Conservation (phyloP, 2,329 filamentous ascomycete genomes). For the Penicillium sp. region DNA sequence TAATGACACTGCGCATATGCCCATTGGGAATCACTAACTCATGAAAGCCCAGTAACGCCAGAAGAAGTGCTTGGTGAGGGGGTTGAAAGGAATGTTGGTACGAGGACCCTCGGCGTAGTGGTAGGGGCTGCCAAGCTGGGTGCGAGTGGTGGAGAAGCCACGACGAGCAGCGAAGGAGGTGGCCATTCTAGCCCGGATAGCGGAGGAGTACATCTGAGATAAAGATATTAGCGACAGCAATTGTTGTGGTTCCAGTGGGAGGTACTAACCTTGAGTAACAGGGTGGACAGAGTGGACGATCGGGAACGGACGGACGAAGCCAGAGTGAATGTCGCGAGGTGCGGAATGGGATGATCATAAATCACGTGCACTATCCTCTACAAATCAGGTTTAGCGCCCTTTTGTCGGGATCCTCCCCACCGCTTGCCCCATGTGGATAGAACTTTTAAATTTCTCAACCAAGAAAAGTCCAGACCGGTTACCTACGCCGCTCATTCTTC, state of each 20-base stretch:
- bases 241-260: constrained; percentile 6
- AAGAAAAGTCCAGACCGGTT: constrained; percentile 21
- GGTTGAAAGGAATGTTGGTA: constrained; percentile 96
- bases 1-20: constrained; percentile 4
- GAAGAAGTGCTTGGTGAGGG: constrained; percentile 80
- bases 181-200: constrained; percentile 62
- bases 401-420: constrained; percentile 14
- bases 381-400: background rate
- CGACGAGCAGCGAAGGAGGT: constrained; percentile 73
- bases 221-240: constrained; percentile 37
- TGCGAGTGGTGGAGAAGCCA: constrained; percentile 87
- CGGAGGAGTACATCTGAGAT: constrained; percentile 70
- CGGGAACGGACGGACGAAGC: constrained; percentile 24
- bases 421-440: constrained; percentile 26
- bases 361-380: constrained; percentile 15
- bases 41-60: constrained; percentile 80
- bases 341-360: constrained; percentile 20
- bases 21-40: constrained; percentile 49
- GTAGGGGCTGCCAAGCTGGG: constrained; percentile 85
- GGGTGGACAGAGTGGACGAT: constrained; percentile 24
- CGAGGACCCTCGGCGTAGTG: constrained; percentile 97
- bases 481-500: constrained; percentile 12
- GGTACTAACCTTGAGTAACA: constrained; percentile 34
- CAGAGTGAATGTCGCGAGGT: constrained; percentile 24
- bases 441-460: constrained; percentile 36